Evolutionary conservation across 2,329 filamentous ascomycete genomes (phyloP), one percentile per base, ranked within the genome.

Genomic region (Aspergillus sp.): DNA sequence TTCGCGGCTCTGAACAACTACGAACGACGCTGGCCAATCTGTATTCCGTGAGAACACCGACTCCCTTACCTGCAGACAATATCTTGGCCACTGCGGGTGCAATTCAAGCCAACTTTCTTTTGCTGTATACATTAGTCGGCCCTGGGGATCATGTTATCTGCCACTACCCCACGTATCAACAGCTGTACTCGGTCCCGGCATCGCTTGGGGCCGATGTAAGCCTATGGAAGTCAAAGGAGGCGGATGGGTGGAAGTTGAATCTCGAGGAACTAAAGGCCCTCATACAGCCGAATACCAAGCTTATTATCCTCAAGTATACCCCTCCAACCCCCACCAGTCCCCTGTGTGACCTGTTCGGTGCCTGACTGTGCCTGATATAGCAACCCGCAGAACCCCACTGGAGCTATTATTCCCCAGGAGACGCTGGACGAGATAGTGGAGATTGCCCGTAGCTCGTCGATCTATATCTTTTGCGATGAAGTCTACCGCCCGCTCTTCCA

Each of bases 401-500:
- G 91, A 7, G 83, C 85, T 8, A 80, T 88, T 3, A 85, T 91
- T 17, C 83, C 85, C 1, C 84, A 80, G 26, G 69, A 79, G 1
- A 78, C 84, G 11, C 77, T 95, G 1, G 72, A 83, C 45, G 66
- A 80, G 1, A 81, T 93, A 60, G 77, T 90, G 41, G 78, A 82
- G 5, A 75, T 92, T 48, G 89, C 89, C 3, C 76, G 79, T 45
- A 74, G 82, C 39, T 81, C 83, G 45, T 77, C 81, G 56, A 85
- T 95, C 56, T 84, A 83, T 55, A 77, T 96, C 55, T 78, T 93
- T 57, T 84, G 83, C 2, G 90, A 95, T 67, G 91, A 96, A 74
- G 91, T 93, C 22, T 96, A 93, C 73, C 83, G 89, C 1, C 92
- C 91, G 0, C 78, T 96, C 3, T 96, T 92, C 77, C 90, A 96